Base-by-base conservation (phyloP, 345 rosid genomes). In the Lumnitzera racemosa region DNA sequence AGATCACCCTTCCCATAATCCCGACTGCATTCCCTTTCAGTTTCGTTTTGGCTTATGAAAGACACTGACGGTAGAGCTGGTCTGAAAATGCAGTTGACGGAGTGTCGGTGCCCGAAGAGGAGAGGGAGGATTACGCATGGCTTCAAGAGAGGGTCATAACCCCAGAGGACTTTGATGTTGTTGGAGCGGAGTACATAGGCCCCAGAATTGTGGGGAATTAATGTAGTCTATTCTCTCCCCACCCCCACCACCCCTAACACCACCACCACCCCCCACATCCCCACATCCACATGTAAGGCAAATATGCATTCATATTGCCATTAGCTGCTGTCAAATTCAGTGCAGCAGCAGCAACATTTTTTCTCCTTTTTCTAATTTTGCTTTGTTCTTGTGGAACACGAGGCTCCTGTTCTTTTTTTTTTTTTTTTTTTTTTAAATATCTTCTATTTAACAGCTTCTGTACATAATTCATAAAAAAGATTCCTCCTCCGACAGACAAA, bases 81-180 rank as follows among this genome's bases (percentile, higher is more conserved):
- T 5, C 3, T 15, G 23, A 59, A 31, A 43, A 43, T 61, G 49
- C 80, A 76, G 90, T 65, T 9, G 89, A 66, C 12, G 83, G 72
- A 2, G 67, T 74, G 15, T 66, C 79, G 2, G 58, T 74, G 15
- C 63, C 78, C 8, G 95, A 79, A 63, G 90, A 79, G 64, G 86
- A 83, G 59, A 72, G 49, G 59, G 76, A 77, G 67, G 64, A 74
- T 12, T 54, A 74, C 68, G 92, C 89, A 13, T 90, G 96, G 97
- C 89, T 94, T 29, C 75, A 77, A 59, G 90, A 90, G 70, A 79
- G 80, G 70, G 81, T 73, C 55, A 71, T 61, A 3, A 36, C 43
- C 43, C 95, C 89, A 2, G 80, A 72, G 24, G 96, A 83, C 17
- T 75, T 80, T 49, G 48, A 55, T 14, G 80, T 86, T n/a, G 76